phyloP scores from a whole-genome alignment of 225 moss, liverwort and hornwort genomes.

The Physcomitrellopsis africana region DNA sequence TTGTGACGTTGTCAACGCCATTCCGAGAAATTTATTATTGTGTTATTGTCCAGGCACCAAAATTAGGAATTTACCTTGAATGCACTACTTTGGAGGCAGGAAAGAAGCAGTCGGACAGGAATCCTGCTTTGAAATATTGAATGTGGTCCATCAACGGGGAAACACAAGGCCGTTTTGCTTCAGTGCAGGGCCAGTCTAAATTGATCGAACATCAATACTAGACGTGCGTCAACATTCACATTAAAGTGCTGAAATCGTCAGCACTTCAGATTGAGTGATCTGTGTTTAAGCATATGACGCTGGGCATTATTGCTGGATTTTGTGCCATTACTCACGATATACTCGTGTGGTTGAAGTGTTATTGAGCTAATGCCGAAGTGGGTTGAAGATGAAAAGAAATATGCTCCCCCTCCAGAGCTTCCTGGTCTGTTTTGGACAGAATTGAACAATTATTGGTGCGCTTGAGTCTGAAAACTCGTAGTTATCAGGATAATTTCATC shows the following conservation, averaged over 20 bases:
- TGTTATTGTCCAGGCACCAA: constrained; percentile 9
- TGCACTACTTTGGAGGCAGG: not conserved
- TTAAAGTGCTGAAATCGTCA: not conserved
- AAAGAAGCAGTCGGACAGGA: not conserved
- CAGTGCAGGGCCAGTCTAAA: not conserved
- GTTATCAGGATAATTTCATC: not conserved
- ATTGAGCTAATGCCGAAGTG: constrained; percentile 4
- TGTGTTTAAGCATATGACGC: not conserved
- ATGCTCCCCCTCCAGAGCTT: no score
- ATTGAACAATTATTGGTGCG: not conserved
- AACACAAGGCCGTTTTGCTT: not conserved
- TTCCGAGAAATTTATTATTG: constrained; percentile 13
- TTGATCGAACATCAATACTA: not conserved
- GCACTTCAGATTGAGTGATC: not conserved
- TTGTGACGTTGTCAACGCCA: constrained; percentile 15
- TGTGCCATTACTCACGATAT: not conserved
- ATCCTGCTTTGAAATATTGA: not conserved
- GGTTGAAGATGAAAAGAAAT: not conserved
- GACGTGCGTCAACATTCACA: not conserved
- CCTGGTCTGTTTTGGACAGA: not conserved
- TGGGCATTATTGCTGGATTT: not conserved
- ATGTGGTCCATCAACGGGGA: not conserved
- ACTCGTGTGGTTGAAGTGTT: not conserved
- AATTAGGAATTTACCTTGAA: not conserved
- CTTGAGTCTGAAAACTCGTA: not conserved